Evolutionary conservation across 2,329 filamentous ascomycete species (phyloP).

Genomic region (Exophiala calicioides): DNA sequence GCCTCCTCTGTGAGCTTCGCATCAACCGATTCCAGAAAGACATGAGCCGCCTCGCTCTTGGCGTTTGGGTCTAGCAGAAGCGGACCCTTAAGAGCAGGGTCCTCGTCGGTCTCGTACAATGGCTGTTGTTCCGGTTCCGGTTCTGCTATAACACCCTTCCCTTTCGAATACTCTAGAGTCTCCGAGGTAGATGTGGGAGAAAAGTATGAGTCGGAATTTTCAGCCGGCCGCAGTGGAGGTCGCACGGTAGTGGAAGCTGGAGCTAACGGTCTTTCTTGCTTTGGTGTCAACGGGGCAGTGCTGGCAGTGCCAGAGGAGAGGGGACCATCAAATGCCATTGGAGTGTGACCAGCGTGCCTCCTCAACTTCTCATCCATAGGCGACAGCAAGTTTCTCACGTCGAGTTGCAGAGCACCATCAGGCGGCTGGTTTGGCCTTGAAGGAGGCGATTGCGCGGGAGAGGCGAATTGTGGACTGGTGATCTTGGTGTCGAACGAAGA

Average conservation of each 20-base stretch:
- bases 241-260: slow-evolving; percentile 35
- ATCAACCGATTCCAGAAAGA: slow-evolving; percentile 46
- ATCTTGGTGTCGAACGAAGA: slow-evolving; percentile 46
- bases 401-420: slow-evolving; percentile 35
- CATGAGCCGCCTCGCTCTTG: slow-evolving; percentile 38
- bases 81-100: slow-evolving; percentile 46
- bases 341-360: slow-evolving; percentile 47
- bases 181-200: slow-evolving; percentile 25
- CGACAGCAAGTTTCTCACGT: slow-evolving; percentile 33
- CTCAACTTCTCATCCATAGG: slow-evolving; percentile 43
- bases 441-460: slow-evolving; percentile 33
- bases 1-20: slow-evolving; percentile 46
- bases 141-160: slow-evolving; percentile 10
- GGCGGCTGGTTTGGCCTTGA: slow-evolving; percentile 15
- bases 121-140: slow-evolving; percentile 18
- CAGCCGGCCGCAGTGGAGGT: slow-evolving; percentile 37
- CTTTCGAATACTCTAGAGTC: slow-evolving; percentile 1
- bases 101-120: slow-evolving; percentile 38
- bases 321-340: slow-evolving; percentile 44
- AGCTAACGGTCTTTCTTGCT: slow-evolving; percentile 38
- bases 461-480: slow-evolving; percentile 44
- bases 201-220: slow-evolving; percentile 45
- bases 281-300: slow-evolving; percentile 28
- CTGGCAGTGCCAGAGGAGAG: slow-evolving; percentile 33
- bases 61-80: slow-evolving; percentile 46